Conservation (phyloP, 176 grass and related monocot genomes). For the Luzula sylvatica region DNA sequence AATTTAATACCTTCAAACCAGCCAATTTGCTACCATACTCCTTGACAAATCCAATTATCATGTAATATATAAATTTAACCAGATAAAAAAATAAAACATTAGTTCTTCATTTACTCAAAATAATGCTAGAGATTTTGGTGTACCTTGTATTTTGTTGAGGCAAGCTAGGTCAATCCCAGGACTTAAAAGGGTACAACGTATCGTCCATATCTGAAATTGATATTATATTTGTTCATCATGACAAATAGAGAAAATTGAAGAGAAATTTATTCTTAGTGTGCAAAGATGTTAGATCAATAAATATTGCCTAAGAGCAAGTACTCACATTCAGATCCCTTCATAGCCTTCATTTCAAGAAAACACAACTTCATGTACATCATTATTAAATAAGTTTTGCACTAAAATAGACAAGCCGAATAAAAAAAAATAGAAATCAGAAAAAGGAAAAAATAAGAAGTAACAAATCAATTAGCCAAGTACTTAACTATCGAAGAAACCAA, state of each 20-base stretch:
- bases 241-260: not conserved
- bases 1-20: conserved; percentile 44
- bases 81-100: conserved; percentile 2
- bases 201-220: conserved; percentile 66
- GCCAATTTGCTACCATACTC: conserved; percentile 76
- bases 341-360: conserved; percentile 24
- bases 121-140: not conserved
- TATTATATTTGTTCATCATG: not conserved
- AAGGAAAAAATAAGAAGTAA: too few species aligned
- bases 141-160: conserved; percentile 60
- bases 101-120: not conserved
- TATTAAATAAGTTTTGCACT: too few species aligned
- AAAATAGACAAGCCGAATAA: too few species aligned
- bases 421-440: too few species aligned
- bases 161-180: conserved; percentile 53
- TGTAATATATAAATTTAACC: conserved; percentile 43
- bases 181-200: conserved; percentile 53
- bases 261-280: too few species aligned
- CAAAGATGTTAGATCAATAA: not conserved
- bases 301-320: conserved; percentile 60
- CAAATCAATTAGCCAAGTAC: too few species aligned
- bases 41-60: conserved; percentile 48
- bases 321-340: conserved; percentile 38
- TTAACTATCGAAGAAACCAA: too few species aligned
- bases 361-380: conserved; percentile 16